A percentile compares a stretch with the other conserved stretches of the same genome.
phyloP scores from a whole-genome alignment of 805 yeast genomes.

The Candida corydali region DNA sequence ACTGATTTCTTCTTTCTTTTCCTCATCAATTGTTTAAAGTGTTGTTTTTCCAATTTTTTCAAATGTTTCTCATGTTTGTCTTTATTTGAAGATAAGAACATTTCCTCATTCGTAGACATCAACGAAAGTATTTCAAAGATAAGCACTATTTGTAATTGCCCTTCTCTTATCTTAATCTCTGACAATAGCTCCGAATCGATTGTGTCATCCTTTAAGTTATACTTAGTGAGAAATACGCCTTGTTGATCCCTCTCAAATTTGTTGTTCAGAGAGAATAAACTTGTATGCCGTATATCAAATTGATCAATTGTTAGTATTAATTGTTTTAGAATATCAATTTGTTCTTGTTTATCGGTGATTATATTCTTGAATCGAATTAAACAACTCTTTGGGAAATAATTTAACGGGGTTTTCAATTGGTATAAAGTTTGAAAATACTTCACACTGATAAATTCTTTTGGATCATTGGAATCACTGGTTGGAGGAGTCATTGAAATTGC shows the following conservation, averaged over 20 bases:
- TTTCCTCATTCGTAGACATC: constrained; percentile 31
- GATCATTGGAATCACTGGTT: constrained; percentile 13
- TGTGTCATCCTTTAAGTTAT: background rate
- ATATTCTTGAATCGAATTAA: constrained; percentile 43
- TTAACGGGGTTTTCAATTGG: constrained; percentile 36
- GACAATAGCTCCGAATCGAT: constrained; percentile 19
- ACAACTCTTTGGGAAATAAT: constrained; percentile 46
- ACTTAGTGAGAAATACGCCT: constrained; percentile 16
- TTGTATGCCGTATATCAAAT: constrained; percentile 40
- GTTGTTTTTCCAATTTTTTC: constrained; percentile 15
- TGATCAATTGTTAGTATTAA: constrained; percentile 30
- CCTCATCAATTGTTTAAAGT: constrained; percentile 19
- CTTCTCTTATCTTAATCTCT: constrained; percentile 50
- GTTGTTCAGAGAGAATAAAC: background rate
- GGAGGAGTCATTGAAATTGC: constrained; percentile 9
- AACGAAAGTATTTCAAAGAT: constrained; percentile 42
- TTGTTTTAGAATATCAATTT: constrained; percentile 21
- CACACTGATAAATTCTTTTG: constrained; percentile 25
- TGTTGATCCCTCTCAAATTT: constrained; percentile 21
- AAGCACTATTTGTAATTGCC: constrained; percentile 50
- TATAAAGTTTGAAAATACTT: constrained; percentile 35
- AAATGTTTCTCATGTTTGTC: constrained; percentile 27
- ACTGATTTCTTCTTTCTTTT: constrained; percentile 18
- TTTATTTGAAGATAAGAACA: constrained; percentile 22
- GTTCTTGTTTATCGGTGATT: constrained; percentile 33